Conservation (phyloP, 495 filamentous ascomycete species). For the Aspergillus ostianus region DNA sequence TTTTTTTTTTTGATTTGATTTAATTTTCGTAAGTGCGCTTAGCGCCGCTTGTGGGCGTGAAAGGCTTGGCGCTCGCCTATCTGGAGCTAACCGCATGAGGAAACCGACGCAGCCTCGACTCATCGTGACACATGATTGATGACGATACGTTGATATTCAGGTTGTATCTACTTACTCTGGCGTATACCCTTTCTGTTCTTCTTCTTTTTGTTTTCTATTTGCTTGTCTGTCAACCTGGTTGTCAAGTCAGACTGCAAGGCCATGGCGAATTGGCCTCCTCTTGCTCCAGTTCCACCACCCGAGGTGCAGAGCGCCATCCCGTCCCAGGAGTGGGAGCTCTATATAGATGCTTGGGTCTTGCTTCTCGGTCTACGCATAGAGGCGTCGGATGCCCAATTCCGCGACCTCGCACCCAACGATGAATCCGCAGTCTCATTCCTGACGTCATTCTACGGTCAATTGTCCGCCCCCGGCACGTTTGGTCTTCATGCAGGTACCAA, state of each 20-base stretch:
- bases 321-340: slow-evolving; percentile 72
- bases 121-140: slow-evolving; percentile 4
- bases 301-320: slow-evolving; percentile 62
- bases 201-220: not conserved
- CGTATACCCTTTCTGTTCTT: not conserved
- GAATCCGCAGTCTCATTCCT: slow-evolving; percentile 59
- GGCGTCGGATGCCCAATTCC: slow-evolving; percentile 53
- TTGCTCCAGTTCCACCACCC: slow-evolving; percentile 74
- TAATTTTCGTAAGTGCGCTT: slow-evolving; percentile 15
- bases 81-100: slow-evolving; percentile 31
- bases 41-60: slow-evolving; percentile 29
- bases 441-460: slow-evolving; percentile 57
- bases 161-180: not conserved
- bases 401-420: slow-evolving; percentile 47
- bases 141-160: not conserved
- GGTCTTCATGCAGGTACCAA: slow-evolving; percentile 44
- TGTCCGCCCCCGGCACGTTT: slow-evolving; percentile 35
- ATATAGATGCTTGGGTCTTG: slow-evolving; percentile 72
- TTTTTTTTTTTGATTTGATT: no score
- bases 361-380: slow-evolving; percentile 63
- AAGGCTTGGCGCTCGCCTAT: slow-evolving; percentile 50
- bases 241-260: not conserved
- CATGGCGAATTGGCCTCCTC: slow-evolving; percentile 58
- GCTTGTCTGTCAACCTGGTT: not conserved
- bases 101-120: not conserved